Evolutionary conservation across 768 basidiomycete genomes (phyloP), one percentile per base, ranked within the genome.

Genomic region (Rhodotorula paludigena): DNA sequence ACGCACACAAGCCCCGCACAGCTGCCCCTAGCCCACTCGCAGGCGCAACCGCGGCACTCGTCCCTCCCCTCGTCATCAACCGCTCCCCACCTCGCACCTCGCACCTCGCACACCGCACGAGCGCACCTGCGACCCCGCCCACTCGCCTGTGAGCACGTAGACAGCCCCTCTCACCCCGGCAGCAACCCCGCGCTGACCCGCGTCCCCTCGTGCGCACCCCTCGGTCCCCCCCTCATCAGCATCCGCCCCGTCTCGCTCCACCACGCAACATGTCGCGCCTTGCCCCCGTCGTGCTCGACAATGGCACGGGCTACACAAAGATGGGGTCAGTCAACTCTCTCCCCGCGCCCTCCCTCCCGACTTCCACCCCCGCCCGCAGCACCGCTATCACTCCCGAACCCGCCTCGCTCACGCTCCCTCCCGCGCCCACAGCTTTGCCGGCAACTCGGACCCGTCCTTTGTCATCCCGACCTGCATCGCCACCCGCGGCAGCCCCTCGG

Each of bases 381-480:
- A 1, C 5, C 36, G n/a, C n/a, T n/a, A 21, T 20, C 45, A 32
- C 36, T 36, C 44, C 0, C 14, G 16, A 47, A 47, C 45, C 30
- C 11, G 12, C 15, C 52, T 44, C n/a, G 39, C 45, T 21, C 23
- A 20, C 8, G 6, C 52, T 4, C 23, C 2, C 38, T 21, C 45
- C 55, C 39, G 25, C 69, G 56, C 51, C 69, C 36, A 9, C 75
- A 93, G 94, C 42, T 98, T 96, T 80, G 93, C 96, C 51, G 94
- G 94, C 60, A 99, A 99, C 81, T 96, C 92, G 53, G 93, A 98
- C 80, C 96, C 96, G 28, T 97, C 94, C 15, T 99, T 94, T 77
- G 92, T 97, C n/a, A 96, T 97, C 77, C 94, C 96, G 3, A 97
- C 94, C 14, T 92, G 93, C 36, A 98, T 98, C 73, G 90, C 94